Percentiles rank a stretch among this genome's conserved stretches.
These are phyloP conservation scores for Trypanosoma melophagium DNA, from an alignment of 208 protist genomes.

Conservation along the genomic window DNA sequence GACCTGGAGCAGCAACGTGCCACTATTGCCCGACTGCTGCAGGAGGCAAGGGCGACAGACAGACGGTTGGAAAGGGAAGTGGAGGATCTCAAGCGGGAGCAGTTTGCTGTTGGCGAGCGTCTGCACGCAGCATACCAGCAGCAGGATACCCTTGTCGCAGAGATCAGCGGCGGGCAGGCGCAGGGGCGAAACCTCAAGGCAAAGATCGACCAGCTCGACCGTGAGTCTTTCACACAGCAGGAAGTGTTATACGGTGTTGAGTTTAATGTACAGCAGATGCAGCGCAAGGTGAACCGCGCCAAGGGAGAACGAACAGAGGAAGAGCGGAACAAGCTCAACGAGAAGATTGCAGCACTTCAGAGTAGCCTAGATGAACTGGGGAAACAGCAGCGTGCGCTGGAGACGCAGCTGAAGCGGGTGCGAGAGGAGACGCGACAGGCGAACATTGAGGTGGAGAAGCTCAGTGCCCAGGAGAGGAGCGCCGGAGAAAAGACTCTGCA, in stretches of 20 bases:
- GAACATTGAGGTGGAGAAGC: conserved; percentile 49
- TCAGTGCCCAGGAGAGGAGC: conserved; percentile 49
- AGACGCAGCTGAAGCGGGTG: conserved; percentile 90
- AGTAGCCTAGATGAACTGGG: conserved; percentile 77
- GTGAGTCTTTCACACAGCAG: conserved; percentile 88
- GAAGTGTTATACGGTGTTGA: conserved; percentile 94
- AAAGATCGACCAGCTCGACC: conserved; percentile 84
- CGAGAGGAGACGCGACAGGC: conserved; percentile 76
- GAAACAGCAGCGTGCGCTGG: conserved; percentile 74
- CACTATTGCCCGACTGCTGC: conserved; percentile 60
- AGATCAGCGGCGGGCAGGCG: conserved; percentile 83
- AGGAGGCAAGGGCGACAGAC: conserved; percentile 51
- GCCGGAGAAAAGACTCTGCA: conserved; percentile 70
- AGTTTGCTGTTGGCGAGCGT: conserved; percentile 84
- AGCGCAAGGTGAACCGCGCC: conserved; percentile 90
- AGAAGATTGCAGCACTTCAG: conserved; percentile 86
- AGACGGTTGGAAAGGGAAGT: conserved; percentile 70
- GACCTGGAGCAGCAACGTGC: conserved; percentile 69
- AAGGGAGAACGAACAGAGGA: conserved; percentile 91
- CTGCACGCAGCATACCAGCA: conserved; percentile 55
- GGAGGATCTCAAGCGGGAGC: conserved; percentile 73
- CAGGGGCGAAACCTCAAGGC: conserved; percentile 84
- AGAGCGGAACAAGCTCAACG: conserved; percentile 82
- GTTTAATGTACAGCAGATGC: conserved; percentile 95
- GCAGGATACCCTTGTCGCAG: conserved; percentile 73